phyloP scores from a whole-genome alignment of 345 rosid genomes.

The Linum usitatissimum region DNA sequence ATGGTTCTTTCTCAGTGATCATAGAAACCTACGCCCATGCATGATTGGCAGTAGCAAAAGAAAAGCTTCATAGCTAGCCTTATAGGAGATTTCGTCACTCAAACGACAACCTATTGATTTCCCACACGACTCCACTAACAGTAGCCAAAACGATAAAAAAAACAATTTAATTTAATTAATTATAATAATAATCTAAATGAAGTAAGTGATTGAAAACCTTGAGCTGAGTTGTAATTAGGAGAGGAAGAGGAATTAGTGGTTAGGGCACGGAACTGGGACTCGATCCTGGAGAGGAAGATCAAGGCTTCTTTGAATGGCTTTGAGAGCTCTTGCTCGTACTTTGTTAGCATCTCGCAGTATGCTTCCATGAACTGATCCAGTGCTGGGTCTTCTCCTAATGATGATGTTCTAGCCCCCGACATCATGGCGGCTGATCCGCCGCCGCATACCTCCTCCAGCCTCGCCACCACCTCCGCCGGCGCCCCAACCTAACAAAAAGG shows the following conservation, averaged over 20 bases:
- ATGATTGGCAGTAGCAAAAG: too few species aligned
- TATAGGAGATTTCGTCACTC: neutral
- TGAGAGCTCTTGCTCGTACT: slow-evolving; percentile 91
- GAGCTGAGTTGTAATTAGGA: too few species aligned
- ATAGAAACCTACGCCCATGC: neutral
- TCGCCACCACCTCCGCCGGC: slow-evolving; percentile 74
- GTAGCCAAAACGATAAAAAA: neutral
- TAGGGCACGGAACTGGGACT: slow-evolving; percentile 79
- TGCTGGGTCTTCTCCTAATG: slow-evolving; percentile 83
- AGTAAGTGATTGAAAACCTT: too few species aligned
- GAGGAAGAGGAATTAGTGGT: slow-evolving; percentile 33
- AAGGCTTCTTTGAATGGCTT: slow-evolving; percentile 95
- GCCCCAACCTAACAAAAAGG: slow-evolving; percentile 66
- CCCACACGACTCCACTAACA: neutral
- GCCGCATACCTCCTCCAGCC: slow-evolving; percentile 72
- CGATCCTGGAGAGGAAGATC: slow-evolving; percentile 71
- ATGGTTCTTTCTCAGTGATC: too few species aligned
- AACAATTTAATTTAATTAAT: neutral
- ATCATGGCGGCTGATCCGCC: slow-evolving; percentile 12
- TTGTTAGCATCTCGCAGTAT: slow-evolving; percentile 91
- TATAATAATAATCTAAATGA: too few species aligned
- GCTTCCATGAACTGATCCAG: slow-evolving; percentile 99
- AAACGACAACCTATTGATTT: neutral
- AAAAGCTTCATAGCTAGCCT: too few species aligned
- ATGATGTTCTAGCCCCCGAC: slow-evolving; percentile 23